Conservation (phyloP, 129 eudicot genomes). For the Centaurea solstitialis region DNA sequence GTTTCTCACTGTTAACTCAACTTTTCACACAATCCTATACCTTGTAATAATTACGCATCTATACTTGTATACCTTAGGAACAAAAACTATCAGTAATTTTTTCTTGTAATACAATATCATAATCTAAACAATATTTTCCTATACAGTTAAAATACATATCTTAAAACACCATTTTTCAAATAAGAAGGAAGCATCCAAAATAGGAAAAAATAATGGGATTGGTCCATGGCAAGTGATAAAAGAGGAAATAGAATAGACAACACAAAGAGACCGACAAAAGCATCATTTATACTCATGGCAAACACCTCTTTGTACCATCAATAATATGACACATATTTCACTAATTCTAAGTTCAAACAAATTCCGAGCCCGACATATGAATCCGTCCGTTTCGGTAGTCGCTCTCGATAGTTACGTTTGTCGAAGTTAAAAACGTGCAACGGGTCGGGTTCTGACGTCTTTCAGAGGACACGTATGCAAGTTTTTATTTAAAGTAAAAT, state of each 20-base stretch:
- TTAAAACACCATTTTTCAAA: not conserved
- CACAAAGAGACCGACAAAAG: conserved; percentile 17
- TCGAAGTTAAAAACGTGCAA: not conserved
- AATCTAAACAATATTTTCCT: not conserved
- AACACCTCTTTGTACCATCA: not conserved
- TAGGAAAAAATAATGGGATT: conserved; percentile 22
- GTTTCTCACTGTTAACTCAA: no score
- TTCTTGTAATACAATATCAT: not conserved
- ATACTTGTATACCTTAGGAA: not conserved
- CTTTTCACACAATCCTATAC: no score
- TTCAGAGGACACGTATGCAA: not conserved
- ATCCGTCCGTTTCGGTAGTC: not conserved
- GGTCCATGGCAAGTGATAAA: conserved; percentile 18
- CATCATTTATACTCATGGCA: conserved; percentile 8
- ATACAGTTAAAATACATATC: not conserved
- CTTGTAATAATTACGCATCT: no score
- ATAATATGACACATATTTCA: conserved; percentile 26
- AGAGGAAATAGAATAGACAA: conserved; percentile 20
- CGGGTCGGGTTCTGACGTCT: not conserved
- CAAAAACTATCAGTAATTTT: not conserved
- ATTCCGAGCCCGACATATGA: conserved; percentile 8
- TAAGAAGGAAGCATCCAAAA: conserved; percentile 18
- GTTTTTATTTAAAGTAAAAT: not conserved
- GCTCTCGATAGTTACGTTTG: not conserved
- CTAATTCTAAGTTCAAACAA: conserved; percentile 21